A percentile compares a stretch with the other conserved stretches of the same genome.
Evolutionary conservation across 2,329 filamentous ascomycete genomes (phyloP).

Genomic region (Fusarium sp.): DNA sequence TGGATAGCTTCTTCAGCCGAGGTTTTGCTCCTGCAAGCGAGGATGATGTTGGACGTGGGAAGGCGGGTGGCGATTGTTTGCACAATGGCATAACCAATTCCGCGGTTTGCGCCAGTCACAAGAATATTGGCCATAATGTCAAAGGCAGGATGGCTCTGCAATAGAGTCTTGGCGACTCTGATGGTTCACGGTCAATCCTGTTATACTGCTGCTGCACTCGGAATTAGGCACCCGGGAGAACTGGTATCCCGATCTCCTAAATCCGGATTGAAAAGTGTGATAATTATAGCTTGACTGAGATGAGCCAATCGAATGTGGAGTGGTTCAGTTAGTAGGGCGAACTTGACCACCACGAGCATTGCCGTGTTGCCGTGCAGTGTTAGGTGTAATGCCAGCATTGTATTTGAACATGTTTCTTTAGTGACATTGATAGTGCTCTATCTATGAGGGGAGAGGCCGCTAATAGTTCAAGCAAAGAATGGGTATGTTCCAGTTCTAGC

Average conservation of each 20-base stretch:
- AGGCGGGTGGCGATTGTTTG: slow-evolving; percentile 1
- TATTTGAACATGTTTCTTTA: too few species aligned
- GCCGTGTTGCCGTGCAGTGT: background rate
- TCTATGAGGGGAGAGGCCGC: background rate
- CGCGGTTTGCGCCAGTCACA: slow-evolving; percentile 14
- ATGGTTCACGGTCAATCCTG: background rate
- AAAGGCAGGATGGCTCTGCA: background rate
- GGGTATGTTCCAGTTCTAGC: background rate
- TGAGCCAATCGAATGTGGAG: background rate
- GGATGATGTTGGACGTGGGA: slow-evolving; percentile 6
- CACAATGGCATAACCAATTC: slow-evolving; percentile 17
- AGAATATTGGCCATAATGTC: background rate
- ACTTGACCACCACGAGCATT: background rate
- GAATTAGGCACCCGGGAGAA: background rate
- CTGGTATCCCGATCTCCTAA: background rate
- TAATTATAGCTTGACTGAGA: background rate
- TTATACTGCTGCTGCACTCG: background rate
- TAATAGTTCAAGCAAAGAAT: background rate
- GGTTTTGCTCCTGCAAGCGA: background rate
- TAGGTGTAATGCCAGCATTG: background rate
- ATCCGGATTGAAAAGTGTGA: background rate
- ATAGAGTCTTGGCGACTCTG: background rate
- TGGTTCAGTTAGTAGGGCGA: background rate
- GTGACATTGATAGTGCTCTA: background rate
- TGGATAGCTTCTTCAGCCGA: background rate